These are phyloP conservation scores for Lachnellula hyalina DNA, from an alignment of 2,329 filamentous ascomycete genomes.

Conservation along the genomic window DNA sequence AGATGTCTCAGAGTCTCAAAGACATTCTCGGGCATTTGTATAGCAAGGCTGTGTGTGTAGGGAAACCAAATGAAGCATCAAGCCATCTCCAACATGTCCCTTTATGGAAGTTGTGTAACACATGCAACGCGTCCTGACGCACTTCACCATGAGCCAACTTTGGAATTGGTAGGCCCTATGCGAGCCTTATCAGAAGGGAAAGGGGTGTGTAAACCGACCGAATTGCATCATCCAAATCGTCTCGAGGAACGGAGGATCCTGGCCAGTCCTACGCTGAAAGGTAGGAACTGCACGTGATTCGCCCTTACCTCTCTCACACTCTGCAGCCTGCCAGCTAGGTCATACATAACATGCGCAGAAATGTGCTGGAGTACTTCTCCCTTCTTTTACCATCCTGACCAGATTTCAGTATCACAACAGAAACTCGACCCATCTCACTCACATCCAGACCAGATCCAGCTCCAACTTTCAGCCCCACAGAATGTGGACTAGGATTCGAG, in stretches of 20 bases:
- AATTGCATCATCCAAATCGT: no score
- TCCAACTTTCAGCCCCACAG: neutral
- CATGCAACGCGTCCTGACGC: neutral
- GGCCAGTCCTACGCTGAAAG: neutral
- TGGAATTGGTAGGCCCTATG: neutral
- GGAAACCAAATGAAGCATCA: neutral
- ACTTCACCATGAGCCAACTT: no score
- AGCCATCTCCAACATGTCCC: neutral
- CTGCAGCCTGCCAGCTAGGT: neutral
- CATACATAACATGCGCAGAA: neutral
- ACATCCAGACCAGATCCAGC: neutral
- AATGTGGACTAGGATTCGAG: neutral
- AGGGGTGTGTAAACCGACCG: no score
- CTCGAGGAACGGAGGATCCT: neutral
- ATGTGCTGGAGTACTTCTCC: neutral
- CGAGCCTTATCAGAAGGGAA: neutral
- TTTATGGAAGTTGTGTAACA: neutral
- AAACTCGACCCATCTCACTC: neutral
- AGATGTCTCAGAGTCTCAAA: neutral
- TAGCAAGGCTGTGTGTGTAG: neutral
- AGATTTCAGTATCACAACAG: neutral
- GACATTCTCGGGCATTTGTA: neutral
- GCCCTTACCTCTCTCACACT: neutral
- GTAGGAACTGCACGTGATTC: neutral
- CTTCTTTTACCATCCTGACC: neutral